A percentile compares a stretch with the other conserved stretches of the same genome.
Evolutionary conservation across 192 early-diverging fungal species (phyloP).

Genomic region (Funneliformis mosseae): DNA sequence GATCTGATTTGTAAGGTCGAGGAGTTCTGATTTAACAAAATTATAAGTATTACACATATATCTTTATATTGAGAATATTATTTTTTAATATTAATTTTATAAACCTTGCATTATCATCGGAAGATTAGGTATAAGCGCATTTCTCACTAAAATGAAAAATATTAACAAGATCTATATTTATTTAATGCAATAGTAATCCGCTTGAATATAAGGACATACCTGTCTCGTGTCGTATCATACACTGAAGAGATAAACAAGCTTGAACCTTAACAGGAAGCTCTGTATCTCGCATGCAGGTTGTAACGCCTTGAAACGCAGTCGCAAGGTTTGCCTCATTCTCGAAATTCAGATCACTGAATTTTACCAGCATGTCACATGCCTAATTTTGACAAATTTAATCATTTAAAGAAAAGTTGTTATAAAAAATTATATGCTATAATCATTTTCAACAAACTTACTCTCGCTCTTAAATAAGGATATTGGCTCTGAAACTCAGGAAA

Average conservation of each 20-base stretch:
- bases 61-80: slow-evolving; percentile 6
- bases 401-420: slow-evolving; percentile 2
- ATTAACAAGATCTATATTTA: not conserved
- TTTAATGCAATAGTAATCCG: not conserved
- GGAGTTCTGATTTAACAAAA: slow-evolving; percentile 51
- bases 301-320: slow-evolving; percentile 52
- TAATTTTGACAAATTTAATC: slow-evolving; percentile 26
- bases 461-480: slow-evolving; percentile 78
- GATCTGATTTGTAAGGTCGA: slow-evolving; percentile 88
- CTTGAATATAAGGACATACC: slow-evolving; percentile 39
- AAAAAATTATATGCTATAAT: not conserved
- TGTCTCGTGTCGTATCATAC: slow-evolving; percentile 74
- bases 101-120: slow-evolving; percentile 81
- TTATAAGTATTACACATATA: slow-evolving; percentile 23
- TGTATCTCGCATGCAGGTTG: slow-evolving; percentile 69
- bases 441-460: slow-evolving; percentile 58
- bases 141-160: slow-evolving; percentile 46
- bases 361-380: slow-evolving; percentile 55
- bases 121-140: slow-evolving; percentile 79
- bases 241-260: slow-evolving; percentile 80
- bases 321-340: slow-evolving; percentile 55
- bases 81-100: not conserved
- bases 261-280: slow-evolving; percentile 89
- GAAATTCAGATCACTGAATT: slow-evolving; percentile 67
- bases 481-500: slow-evolving; percentile 89